phyloP scores from a whole-genome alignment of 2,329 filamentous ascomycete species.

The Tolypocladium inflatum region DNA sequence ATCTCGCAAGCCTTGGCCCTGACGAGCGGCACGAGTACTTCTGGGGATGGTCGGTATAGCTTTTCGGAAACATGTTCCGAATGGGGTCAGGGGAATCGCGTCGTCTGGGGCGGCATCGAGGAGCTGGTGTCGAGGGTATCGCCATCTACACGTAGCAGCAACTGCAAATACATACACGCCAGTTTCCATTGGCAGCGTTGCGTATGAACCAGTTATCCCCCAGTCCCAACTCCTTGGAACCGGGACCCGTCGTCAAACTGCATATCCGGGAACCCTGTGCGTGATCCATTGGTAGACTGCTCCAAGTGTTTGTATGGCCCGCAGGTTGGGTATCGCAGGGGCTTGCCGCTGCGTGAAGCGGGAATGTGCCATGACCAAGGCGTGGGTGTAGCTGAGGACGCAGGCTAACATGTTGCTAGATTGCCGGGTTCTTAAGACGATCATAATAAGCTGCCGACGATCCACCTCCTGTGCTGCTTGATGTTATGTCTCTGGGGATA shows the following conservation, averaged over 20 bases:
- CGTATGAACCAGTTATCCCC: not conserved
- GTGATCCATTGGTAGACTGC: not conserved
- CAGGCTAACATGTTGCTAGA: too few relatives aligned
- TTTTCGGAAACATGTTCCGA: not conserved
- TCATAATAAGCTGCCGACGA: too few relatives aligned
- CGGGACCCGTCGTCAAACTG: not conserved
- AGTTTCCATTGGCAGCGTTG: not conserved
- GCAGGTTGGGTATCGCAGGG: not conserved
- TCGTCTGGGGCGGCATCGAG: not conserved
- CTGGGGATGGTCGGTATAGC: not conserved
- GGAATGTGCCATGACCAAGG: not conserved
- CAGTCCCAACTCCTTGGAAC: not conserved
- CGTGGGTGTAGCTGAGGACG: not conserved
- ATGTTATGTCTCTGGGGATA: too few relatives aligned
- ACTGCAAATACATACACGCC: not conserved
- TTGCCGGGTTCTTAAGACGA: too few relatives aligned
- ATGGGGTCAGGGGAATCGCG: not conserved
- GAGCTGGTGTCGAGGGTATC: not conserved
- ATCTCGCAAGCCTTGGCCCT: not conserved
- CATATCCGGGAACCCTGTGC: not conserved
- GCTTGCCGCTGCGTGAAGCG: not conserved
- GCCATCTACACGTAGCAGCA: not conserved
- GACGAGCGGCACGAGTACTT: not conserved
- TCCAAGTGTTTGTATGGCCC: not conserved
- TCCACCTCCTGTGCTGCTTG: too few relatives aligned